phyloP scores from a whole-genome alignment of 78 protist genomes.

The Polysphondylium violaceum region DNA sequence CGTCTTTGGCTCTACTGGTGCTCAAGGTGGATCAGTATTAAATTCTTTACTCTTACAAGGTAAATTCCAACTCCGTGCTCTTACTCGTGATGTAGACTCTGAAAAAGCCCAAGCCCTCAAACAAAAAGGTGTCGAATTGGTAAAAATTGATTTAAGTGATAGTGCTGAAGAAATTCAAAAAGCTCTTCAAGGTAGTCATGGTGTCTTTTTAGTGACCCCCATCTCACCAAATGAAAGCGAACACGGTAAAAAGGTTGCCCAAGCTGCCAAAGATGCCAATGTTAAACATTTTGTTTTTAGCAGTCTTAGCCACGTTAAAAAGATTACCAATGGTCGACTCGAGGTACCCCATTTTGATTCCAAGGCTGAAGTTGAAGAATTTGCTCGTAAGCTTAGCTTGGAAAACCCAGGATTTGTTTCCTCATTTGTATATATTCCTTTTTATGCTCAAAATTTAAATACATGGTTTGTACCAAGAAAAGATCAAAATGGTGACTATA shows the following conservation, averaged over 20 bases:
- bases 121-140: constrained; percentile 11
- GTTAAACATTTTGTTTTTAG: constrained; percentile 31
- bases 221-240: neutral
- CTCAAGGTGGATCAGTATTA: constrained; percentile 39
- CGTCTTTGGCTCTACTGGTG: constrained; percentile 32
- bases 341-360: constrained; percentile 16
- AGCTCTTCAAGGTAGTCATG: constrained; percentile 18
- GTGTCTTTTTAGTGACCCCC: neutral
- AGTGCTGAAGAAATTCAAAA: neutral
- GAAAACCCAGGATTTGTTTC: neutral
- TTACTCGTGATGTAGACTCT: constrained; percentile 2
- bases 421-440: constrained; percentile 21
- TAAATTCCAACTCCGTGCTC: constrained; percentile 12
- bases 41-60: constrained; percentile 2
- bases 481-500: neutral
- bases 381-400: neutral
- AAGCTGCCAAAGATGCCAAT: constrained; percentile 6
- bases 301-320: neutral
- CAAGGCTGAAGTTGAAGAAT: constrained; percentile 12
- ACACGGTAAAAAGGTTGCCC: constrained; percentile 23
- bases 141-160: neutral
- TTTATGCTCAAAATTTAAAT: constrained; percentile 11
- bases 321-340: constrained; percentile 7
- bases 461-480: neutral
- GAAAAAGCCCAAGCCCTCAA: neutral